Base-by-base conservation (phyloP, 148 eudicot species). In the Amaranthus palmeri region DNA sequence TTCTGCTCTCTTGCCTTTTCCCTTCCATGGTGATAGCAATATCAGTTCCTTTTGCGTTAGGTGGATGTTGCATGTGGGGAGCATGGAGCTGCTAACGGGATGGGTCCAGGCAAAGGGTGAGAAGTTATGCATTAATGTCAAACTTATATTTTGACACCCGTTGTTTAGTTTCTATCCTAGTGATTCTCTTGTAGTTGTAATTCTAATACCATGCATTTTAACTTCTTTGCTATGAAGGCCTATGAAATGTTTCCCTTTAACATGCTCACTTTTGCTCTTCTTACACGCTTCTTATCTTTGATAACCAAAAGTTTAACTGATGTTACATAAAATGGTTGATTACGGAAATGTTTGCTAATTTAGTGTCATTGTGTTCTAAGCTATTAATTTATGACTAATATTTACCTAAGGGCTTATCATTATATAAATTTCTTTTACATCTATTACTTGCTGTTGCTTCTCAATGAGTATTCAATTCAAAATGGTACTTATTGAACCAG, bases 61-160 rank as follows among this genome's bases (percentile, higher is more conserved):
- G 72, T 85, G 73, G 89, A 88, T 58, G 96, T 95, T 82, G 97
- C 97, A 55, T 91, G 87, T 81, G 98, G 97, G 67, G 81, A 84
- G 72, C 71, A 86, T 76, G 93, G 97, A 74, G 97, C 88, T 81
- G 91, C 84, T 44, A 85, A 73, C 76, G 96, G 98, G 74, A 86
- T 91, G 93, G 77, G 87, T 77, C 81, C 90, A 15, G 96, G 97
- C 82, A 95, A 93, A 86, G 98, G 98, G 98, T 93, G 73, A 75
- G 82, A 11, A 64, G 1, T 70, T 65, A 18, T 58, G 36, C 71
- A 60, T 17, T 49, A 45, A 50, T 51, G 43, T 65, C 43, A 36
- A 13, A 56, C 8, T n/a, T 10, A 70, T 57, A 6, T 15, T 3
- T 56, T 5, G 18, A 54, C 55, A 50, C n/a, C 54, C 9, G 48